These are phyloP conservation scores for Lactarius sanguifluus DNA, from an alignment of 768 basidiomycete genomes.

Conservation along the genomic window DNA sequence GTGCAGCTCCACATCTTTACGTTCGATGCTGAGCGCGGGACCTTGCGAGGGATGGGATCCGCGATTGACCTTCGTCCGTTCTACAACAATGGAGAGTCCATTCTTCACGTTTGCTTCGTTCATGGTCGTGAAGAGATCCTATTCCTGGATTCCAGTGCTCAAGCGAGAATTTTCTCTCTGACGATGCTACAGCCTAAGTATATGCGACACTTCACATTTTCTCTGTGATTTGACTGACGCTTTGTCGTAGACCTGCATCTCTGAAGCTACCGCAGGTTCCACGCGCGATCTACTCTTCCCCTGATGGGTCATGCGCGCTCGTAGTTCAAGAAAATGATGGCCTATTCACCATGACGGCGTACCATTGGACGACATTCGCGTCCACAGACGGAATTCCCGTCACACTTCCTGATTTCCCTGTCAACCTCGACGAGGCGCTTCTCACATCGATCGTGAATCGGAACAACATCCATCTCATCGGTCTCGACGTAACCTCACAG, in stretches of 20 bases:
- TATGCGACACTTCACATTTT: not conserved
- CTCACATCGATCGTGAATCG: constrained; percentile 51
- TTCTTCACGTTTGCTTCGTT: constrained; percentile 47
- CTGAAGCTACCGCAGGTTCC: constrained; percentile 42
- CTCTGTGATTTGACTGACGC: not conserved
- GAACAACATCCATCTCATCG: constrained; percentile 44
- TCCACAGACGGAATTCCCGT: constrained; percentile 46
- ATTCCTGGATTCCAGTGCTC: constrained; percentile 46
- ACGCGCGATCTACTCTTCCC: constrained; percentile 43
- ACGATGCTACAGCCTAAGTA: constrained; percentile 56
- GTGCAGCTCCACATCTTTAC: constrained; percentile 46
- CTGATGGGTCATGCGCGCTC: constrained; percentile 56
- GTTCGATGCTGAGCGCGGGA: constrained; percentile 45
- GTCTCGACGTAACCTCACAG: constrained; percentile 38
- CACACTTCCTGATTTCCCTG: constrained; percentile 34
- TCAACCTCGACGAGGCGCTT: constrained; percentile 30
- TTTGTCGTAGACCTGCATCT: constrained; percentile 43
- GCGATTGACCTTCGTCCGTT: constrained; percentile 45
- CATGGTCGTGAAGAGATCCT: constrained; percentile 54
- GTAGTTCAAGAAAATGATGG: constrained; percentile 33
- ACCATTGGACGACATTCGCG: constrained; percentile 60
- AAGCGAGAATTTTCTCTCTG: constrained; percentile 53
- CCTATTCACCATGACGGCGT: constrained; percentile 37
- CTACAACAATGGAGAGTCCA: constrained; percentile 37
- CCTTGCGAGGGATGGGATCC: constrained; percentile 45